Evolutionary conservation across 139 green algal genomes (phyloP).

Genomic region (Nannochloris sp.): DNA sequence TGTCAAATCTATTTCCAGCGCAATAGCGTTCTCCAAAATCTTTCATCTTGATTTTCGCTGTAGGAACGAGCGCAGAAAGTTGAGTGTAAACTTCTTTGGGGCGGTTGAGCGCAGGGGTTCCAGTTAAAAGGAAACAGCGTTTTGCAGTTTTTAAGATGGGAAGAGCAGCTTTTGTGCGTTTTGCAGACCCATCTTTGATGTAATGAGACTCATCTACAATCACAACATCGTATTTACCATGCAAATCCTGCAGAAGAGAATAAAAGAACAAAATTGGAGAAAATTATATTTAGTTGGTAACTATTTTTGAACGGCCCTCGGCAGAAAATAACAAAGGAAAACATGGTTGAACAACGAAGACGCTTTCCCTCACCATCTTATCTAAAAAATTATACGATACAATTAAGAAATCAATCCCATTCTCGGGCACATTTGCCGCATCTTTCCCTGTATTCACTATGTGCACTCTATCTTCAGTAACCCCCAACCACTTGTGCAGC

Average conservation of each 20-base stretch:
- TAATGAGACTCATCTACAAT: conserved; percentile 55
- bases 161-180: conserved; percentile 54
- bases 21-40: conserved; percentile 80
- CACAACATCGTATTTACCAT: conserved; percentile 13
- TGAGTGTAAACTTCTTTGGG: conserved; percentile 64
- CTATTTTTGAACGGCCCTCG: background rate
- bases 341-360: background rate
- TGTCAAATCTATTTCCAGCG: conserved; percentile 24
- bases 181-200: conserved; percentile 56
- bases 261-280: conserved; percentile 45
- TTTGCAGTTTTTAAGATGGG: conserved; percentile 50
- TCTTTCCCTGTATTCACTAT: conserved; percentile 31
- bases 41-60: conserved; percentile 45
- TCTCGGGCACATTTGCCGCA: background rate
- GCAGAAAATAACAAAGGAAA: background rate
- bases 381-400: conserved; percentile 83
- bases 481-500: conserved; percentile 54
- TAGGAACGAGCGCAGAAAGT: conserved; percentile 59
- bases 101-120: conserved; percentile 65
- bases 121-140: conserved; percentile 62
- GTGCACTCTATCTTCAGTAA: conserved; percentile 34
- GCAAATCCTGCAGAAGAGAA: conserved; percentile 1
- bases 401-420: conserved; percentile 44
- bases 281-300: background rate
- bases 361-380: conserved; percentile 39